Evolutionary conservation across 2,329 filamentous ascomycete genomes (phyloP).

Genomic region (Metarhizium rileyi): DNA sequence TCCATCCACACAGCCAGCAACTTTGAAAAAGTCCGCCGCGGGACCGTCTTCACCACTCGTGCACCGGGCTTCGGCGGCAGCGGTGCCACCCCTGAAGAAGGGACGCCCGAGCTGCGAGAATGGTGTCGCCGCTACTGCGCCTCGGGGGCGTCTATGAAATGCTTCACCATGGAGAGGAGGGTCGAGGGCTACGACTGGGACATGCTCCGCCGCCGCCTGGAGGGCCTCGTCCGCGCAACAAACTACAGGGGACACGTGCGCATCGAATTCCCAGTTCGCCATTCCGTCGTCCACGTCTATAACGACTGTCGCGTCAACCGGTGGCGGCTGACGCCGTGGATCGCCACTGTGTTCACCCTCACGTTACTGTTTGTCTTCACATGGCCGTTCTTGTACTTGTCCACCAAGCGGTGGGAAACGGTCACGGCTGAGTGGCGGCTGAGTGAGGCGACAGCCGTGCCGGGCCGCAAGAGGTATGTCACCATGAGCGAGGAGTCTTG

Average conservation of each 20-base stretch:
- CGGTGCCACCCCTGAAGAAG: constrained; percentile 18
- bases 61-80: constrained; percentile 34
- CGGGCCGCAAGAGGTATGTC: constrained; percentile 36
- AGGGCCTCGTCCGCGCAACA: constrained; percentile 49
- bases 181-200: constrained; percentile 53
- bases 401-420: constrained; percentile 58
- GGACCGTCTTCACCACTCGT: constrained; percentile 45
- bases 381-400: constrained; percentile 61
- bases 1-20: constrained; percentile 44
- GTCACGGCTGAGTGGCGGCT: constrained; percentile 48
- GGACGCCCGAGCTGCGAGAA: constrained; percentile 28
- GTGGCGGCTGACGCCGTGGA: constrained; percentile 55
- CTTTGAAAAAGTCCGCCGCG: constrained; percentile 53
- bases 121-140: constrained; percentile 64
- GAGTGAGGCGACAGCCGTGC: constrained; percentile 20
- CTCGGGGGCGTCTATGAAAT: constrained; percentile 46
- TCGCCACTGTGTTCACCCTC: constrained; percentile 55
- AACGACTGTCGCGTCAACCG: constrained; percentile 51
- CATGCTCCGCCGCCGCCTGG: constrained; percentile 40
- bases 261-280: constrained; percentile 49
- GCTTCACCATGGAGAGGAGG: constrained; percentile 39
- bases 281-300: constrained; percentile 51
- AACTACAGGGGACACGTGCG: constrained; percentile 55
- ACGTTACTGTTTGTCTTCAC: constrained; percentile 59
- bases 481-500: constrained; percentile 48